Conservation (phyloP, 371 early-diverging fungal genomes). For the Mortierella sp. region DNA sequence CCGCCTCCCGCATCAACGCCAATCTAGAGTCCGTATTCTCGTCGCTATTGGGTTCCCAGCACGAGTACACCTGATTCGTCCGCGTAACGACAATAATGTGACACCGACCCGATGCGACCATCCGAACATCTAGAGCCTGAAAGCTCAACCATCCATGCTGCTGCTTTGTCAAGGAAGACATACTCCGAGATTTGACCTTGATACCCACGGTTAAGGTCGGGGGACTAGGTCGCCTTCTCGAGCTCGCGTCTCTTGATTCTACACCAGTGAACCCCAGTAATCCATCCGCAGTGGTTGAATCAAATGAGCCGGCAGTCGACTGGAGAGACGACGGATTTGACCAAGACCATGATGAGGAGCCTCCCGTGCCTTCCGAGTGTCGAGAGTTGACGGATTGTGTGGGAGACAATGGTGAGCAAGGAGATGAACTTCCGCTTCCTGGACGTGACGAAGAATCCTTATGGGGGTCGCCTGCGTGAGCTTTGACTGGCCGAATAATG, state of each 20-base stretch:
- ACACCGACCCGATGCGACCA: conserved; percentile 32
- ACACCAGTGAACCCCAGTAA: not conserved
- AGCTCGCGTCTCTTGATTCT: not conserved
- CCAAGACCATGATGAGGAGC: conserved; percentile 40
- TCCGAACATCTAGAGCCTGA: conserved; percentile 23
- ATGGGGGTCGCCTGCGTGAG: not conserved
- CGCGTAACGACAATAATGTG: conserved; percentile 39
- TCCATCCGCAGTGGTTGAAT: not conserved
- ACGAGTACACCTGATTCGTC: conserved; percentile 37
- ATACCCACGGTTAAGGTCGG: not conserved
- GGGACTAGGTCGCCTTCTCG: not conserved
- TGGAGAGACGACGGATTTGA: conserved; percentile 20
- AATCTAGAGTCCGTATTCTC: not conserved
- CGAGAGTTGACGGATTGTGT: conserved; percentile 7
- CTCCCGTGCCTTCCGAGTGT: not conserved
- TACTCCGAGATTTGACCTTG: conserved; percentile 34
- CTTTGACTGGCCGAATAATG: conserved; percentile 19
- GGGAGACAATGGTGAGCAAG: conserved; percentile 18
- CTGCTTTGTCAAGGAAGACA: conserved; percentile 31
- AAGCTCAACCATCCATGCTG: conserved; percentile 42
- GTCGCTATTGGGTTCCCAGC: conserved; percentile 32
- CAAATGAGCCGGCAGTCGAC: not conserved
- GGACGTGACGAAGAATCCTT: not conserved
- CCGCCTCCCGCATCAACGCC: not conserved
- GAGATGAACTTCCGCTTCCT: conserved; percentile 4